Evolutionary conservation across 805 yeast species (phyloP).

Genomic region (Kluyveromyces aestuarii): DNA sequence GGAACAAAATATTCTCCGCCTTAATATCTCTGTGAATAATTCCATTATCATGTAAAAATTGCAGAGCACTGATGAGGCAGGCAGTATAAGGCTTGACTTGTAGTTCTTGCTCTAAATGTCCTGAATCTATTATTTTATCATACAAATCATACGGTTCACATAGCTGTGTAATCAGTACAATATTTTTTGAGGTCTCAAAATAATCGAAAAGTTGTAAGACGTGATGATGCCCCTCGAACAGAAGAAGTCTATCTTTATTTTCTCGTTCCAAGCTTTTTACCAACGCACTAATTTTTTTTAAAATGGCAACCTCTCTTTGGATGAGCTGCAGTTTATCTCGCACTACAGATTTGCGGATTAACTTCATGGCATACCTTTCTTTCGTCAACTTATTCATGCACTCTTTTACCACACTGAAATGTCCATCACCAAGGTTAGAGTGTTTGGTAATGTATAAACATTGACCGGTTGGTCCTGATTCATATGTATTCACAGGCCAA

Average conservation of each 20-base stretch:
- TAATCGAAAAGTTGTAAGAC: slow-evolving; percentile 56
- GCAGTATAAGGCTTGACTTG: slow-evolving; percentile 43
- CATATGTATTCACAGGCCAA: not conserved
- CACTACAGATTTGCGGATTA: slow-evolving; percentile 23
- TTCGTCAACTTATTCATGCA: slow-evolving; percentile 36
- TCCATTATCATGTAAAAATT: slow-evolving; percentile 47
- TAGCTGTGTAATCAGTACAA: slow-evolving; percentile 53
- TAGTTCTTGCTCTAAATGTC: slow-evolving; percentile 34
- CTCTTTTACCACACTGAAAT: slow-evolving; percentile 42
- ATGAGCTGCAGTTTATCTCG: slow-evolving; percentile 31
- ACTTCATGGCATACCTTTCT: slow-evolving; percentile 40
- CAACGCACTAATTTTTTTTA: slow-evolving; percentile 23
- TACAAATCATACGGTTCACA: slow-evolving; percentile 64
- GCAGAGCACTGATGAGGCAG: slow-evolving; percentile 45
- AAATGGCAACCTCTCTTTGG: slow-evolving; percentile 51
- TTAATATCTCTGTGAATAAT: slow-evolving; percentile 66
- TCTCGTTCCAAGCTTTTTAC: slow-evolving; percentile 26
- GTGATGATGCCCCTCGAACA: slow-evolving; percentile 34
- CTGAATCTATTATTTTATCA: slow-evolving; percentile 43
- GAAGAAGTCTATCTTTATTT: slow-evolving; percentile 5
- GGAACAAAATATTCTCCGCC: slow-evolving; percentile 60
- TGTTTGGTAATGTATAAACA: slow-evolving; percentile 24
- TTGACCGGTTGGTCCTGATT: slow-evolving; percentile 7
- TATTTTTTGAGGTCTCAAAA: slow-evolving; percentile 54
- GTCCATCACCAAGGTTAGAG: slow-evolving; percentile 36